phyloP scores from a whole-genome alignment of 2,329 filamentous ascomycete genomes.

The Colletotrichum sp. region DNA sequence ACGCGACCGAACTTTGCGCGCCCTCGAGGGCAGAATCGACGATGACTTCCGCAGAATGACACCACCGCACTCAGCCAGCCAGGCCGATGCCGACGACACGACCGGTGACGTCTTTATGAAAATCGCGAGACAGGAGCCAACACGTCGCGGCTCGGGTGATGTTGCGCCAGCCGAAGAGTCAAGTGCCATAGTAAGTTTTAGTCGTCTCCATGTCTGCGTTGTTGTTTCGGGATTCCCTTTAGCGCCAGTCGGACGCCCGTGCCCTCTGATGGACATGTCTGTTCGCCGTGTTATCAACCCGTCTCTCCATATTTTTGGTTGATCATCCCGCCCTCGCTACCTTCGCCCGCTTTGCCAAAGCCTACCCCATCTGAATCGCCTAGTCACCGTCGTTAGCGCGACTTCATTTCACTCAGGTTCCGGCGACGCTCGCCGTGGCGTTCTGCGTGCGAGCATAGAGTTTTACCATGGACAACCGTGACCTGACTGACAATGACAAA shows the following conservation, averaged over 20 bases:
- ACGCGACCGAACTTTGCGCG: constrained; percentile 55
- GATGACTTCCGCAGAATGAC: constrained; percentile 43
- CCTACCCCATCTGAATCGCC: background rate
- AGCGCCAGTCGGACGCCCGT: constrained; percentile 16
- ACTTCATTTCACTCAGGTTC: constrained; percentile 18
- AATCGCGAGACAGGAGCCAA: constrained; percentile 60
- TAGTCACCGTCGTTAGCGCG: background rate
- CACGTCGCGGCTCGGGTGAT: constrained; percentile 40
- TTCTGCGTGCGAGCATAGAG: background rate
- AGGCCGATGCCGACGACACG: constrained; percentile 53
- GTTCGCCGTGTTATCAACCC: constrained; percentile 1
- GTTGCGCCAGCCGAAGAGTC: constrained; percentile 38
- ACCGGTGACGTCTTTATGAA: constrained; percentile 62
- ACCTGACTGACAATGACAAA: constrained; percentile 27
- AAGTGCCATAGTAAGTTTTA: constrained; percentile 51
- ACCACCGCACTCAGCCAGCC: constrained; percentile 42
- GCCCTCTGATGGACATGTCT: constrained; percentile 10
- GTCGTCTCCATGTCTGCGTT: background rate
- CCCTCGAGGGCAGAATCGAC: constrained; percentile 51
- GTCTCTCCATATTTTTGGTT: constrained; percentile 8
- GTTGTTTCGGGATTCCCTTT: constrained; percentile 17
- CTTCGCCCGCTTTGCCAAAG: background rate
- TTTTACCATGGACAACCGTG: constrained; percentile 5
- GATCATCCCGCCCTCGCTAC: background rate
- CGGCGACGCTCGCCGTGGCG: background rate